Conservation (phyloP, 2,329 filamentous ascomycete genomes). For the Niveomyces coronatus region DNA sequence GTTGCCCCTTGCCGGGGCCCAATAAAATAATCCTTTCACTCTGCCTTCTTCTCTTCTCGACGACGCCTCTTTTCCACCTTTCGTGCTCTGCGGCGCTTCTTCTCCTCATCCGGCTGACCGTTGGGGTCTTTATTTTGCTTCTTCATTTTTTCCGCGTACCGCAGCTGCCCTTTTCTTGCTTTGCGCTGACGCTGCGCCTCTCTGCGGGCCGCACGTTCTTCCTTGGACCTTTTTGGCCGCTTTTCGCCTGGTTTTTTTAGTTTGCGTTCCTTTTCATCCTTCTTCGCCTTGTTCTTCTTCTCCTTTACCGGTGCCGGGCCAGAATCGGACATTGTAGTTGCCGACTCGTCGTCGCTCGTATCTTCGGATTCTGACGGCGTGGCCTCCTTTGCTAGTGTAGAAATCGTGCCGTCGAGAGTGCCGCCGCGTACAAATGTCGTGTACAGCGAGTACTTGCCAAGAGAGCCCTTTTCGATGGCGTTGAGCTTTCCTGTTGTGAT, state of each 20-base stretch:
- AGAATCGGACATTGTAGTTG: conserved; percentile 11
- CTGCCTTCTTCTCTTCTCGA: conserved; percentile 21
- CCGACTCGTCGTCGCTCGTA: conserved; percentile 6
- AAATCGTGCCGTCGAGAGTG: conserved; percentile 60
- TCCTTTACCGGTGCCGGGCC: conserved; percentile 16
- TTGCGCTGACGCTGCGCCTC: conserved; percentile 21
- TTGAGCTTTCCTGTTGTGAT: conserved; percentile 44
- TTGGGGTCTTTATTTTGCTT: conserved; percentile 21
- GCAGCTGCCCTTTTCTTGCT: conserved; percentile 1
- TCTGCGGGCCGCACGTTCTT: conserved; percentile 28
- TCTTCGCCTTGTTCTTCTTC: no score
- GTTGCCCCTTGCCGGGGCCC: no score
- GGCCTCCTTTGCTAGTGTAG: conserved; percentile 17
- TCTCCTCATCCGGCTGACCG: conserved; percentile 30
- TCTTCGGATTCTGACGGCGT: conserved; percentile 11
- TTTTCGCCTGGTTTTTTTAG: conserved; percentile 23
- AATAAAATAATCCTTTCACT: no score
- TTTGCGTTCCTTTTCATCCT: no score
- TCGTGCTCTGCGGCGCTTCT: conserved; percentile 31
- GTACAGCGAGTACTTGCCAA: conserved; percentile 59
- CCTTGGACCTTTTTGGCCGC: conserved; percentile 24
- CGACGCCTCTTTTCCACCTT: conserved; percentile 34
- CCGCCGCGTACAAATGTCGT: conserved; percentile 78
- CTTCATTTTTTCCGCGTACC: conserved; percentile 16
- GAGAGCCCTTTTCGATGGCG: conserved; percentile 41